phyloP scores from a whole-genome alignment of 2,329 filamentous ascomycete genomes.

The Fusarium sp. region DNA sequence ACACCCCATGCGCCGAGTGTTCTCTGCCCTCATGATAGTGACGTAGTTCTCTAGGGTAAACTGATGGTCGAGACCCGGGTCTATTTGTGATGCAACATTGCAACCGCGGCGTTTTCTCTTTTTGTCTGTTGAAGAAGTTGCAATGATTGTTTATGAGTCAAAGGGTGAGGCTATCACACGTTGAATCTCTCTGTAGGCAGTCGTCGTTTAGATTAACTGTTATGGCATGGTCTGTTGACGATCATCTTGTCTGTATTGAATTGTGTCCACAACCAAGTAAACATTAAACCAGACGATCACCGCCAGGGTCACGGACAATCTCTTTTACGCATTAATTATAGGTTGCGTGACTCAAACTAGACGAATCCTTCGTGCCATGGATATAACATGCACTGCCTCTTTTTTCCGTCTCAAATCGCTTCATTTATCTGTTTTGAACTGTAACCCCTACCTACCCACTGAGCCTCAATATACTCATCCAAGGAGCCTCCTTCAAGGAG shows the following conservation, averaged over 20 bases:
- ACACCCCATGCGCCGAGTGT: neutral
- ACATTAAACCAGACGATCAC: constrained; percentile 22
- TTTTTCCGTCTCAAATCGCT: neutral
- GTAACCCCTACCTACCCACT: neutral
- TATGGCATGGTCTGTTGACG: constrained; percentile 1
- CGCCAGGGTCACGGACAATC: constrained; percentile 19
- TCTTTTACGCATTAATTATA: neutral
- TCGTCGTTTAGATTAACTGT: neutral
- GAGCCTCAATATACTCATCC: neutral
- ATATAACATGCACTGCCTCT: neutral
- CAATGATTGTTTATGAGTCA: neutral
- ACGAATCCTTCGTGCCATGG: neutral
- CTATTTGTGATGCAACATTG: constrained; percentile 31
- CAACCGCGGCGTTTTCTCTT: constrained; percentile 5
- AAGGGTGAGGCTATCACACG: constrained; percentile 3
- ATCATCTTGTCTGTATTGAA: constrained; percentile 19
- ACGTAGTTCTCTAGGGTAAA: constrained; percentile 19
- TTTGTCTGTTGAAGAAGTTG: neutral
- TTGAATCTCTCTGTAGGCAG: neutral
- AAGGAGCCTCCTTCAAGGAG: neutral
- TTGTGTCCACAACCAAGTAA: constrained; percentile 11
- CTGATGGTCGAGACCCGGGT: neutral
- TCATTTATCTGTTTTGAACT: neutral
- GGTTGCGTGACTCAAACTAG: neutral
- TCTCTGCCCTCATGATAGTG: constrained; percentile 17